phyloP scores from a whole-genome alignment of 2,329 filamentous ascomycete species.

The Penicillium sp. region DNA sequence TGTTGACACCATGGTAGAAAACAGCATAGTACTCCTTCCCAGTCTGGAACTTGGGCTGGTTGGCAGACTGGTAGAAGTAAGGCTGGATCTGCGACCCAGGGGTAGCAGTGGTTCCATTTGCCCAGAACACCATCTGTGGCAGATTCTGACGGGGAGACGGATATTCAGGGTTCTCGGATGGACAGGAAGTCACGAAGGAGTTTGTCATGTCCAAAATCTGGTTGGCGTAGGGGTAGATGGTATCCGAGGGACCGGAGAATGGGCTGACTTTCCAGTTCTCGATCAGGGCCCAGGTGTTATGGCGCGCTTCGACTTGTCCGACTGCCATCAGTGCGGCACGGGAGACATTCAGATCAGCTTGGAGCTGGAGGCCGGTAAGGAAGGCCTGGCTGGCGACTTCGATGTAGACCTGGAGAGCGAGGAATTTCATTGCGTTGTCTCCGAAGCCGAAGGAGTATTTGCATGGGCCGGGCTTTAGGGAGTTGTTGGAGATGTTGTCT shows the following conservation, averaged over 20 bases:
- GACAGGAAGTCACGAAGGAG: conserved; percentile 3
- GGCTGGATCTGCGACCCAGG: conserved; percentile 7
- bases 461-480: conserved; percentile 43
- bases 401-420: conserved; percentile 9
- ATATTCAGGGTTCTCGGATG: conserved; percentile 8
- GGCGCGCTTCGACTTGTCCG: conserved; percentile 40
- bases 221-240: conserved; percentile 30
- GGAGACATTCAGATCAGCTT: conserved; percentile 32
- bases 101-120: conserved; percentile 5
- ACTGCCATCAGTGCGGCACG: conserved; percentile 42
- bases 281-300: conserved; percentile 46
- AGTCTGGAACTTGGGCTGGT: neutral
- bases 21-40: conserved; percentile 5
- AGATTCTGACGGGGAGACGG: conserved; percentile 6
- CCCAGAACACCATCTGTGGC: conserved; percentile 7
- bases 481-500: conserved; percentile 43
- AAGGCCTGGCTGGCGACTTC: conserved; percentile 15
- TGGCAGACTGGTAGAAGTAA: neutral
- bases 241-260: conserved; percentile 45
- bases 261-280: conserved; percentile 43
- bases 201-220: conserved; percentile 10
- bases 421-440: neutral
- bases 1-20: conserved; percentile 7
- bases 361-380: conserved; percentile 9
- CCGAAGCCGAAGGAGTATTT: conserved; percentile 32